Conservation (phyloP, 352 stramenopile genomes). For the Phytopythium ostracodes region DNA sequence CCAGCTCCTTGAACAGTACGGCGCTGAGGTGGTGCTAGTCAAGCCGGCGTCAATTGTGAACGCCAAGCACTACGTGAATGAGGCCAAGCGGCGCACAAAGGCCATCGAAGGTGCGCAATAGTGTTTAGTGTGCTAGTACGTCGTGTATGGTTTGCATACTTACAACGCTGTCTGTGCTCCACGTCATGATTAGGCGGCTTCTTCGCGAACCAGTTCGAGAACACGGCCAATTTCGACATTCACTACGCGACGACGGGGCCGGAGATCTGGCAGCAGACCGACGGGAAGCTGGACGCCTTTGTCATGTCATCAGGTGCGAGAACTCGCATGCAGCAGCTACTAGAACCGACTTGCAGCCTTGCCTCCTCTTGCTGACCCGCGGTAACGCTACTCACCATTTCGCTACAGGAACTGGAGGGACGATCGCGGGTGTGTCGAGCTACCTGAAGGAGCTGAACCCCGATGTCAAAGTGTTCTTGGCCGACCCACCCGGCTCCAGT, state of each 20-base stretch:
- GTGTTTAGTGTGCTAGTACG: not conserved
- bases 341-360: too few relatives aligned
- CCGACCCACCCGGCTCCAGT: constrained; percentile 95
- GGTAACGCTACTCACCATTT: not conserved
- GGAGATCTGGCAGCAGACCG: constrained; percentile 94
- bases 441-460: constrained; percentile 92
- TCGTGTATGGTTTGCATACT: not conserved
- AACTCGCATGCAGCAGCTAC: too few relatives aligned
- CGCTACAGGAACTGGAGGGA: constrained; percentile 92
- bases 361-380: not conserved
- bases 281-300: constrained; percentile 94
- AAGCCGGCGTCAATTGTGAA: constrained; percentile 95
- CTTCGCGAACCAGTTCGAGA: constrained; percentile 99
- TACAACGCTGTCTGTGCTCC: constrained; percentile 6
- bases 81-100: constrained; percentile 84
- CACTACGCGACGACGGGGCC: constrained; percentile 94
- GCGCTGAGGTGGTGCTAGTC: constrained; percentile 86
- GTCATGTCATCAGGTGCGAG: constrained; percentile 95
- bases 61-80: constrained; percentile 97
- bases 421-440: constrained; percentile 93
- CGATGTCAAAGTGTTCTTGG: constrained; percentile 90
- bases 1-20: constrained; percentile 74
- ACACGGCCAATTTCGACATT: constrained; percentile 92
- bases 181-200: constrained; percentile 70
- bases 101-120: constrained; percentile 57